Evolutionary conservation across 495 filamentous ascomycete genomes (phyloP), one percentile per base, ranked within the genome.

Genomic region (Lasiosphaeris hirsuta): DNA sequence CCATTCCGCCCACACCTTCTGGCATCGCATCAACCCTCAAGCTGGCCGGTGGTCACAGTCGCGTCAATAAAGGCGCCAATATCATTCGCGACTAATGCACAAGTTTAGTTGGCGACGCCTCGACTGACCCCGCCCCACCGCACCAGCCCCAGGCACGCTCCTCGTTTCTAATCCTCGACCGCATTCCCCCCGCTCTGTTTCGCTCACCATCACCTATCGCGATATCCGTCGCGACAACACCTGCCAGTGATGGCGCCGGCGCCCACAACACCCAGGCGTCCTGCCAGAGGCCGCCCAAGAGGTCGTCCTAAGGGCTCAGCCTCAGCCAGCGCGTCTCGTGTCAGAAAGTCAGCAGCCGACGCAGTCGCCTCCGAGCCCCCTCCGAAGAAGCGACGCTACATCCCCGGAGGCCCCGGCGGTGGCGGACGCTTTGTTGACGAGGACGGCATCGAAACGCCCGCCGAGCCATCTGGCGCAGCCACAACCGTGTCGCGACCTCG

Each of bases 381-480:
- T 11, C 68, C 65, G 0, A 82, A 82, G 69, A 74, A 75, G 53
- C 69, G 77, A 56, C 71, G 74, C 55, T 93, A 92, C 67, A 78
- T 91, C 35, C 88, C 90, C 41, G 88, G 87, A 56, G 89, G 89
- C 23, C 86, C 88, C 36, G 87, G 88, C n/a, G 90, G 89, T 54
- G 86, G 88, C 54, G 88, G 88, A 19, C 76, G 90, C 59, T 92
- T 89, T 62, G 76, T 89, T 33, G 87, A 92, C 44, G 76, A 81
- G 15, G 80, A 85, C 53, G 78, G 81, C 54, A 72, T 74, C 58
- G 79, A 85, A 36, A 72, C 75, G 35, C 79, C 79, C 9, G 75
- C 69, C 44, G 57, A 64, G 34, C 57, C 61, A 10, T 36, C 54
- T 14, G 55, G 33, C 33, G 45, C 63, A 13, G 52, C 70, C 10